phyloP scores from a whole-genome alignment of 106 monocot genomes.

The Dioscorea zingiberensis region DNA sequence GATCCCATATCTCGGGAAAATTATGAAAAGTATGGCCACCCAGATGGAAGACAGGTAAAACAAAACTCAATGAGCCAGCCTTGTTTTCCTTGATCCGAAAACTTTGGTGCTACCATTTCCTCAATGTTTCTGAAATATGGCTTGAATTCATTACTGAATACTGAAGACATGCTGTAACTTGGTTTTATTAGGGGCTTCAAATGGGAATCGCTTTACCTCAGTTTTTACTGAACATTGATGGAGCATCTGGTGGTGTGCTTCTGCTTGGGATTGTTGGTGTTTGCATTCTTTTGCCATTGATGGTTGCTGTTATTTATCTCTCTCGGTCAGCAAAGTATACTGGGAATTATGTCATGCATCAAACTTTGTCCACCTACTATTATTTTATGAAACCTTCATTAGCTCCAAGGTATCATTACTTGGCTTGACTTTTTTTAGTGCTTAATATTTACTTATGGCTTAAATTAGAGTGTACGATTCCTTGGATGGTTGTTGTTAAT shows the following conservation, averaged over 20 bases:
- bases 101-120: no score
- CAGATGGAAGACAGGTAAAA: slow-evolving; percentile 79
- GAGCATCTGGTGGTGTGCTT: slow-evolving; percentile 74
- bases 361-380: slow-evolving; percentile 77
- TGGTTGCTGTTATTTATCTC: slow-evolving; percentile 82
- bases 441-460: no score
- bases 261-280: slow-evolving; percentile 93
- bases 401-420: slow-evolving; percentile 58
- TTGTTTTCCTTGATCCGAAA: no score
- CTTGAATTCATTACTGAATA: no score
- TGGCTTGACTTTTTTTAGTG: no score
- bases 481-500: no score
- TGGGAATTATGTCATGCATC: slow-evolving; percentile 84
- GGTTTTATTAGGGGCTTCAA: slow-evolving; percentile 59
- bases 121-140: no score
- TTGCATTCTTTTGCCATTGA: slow-evolving; percentile 78
- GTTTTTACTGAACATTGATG: slow-evolving; percentile 76
- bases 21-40: slow-evolving; percentile 93
- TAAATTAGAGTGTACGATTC: no score
- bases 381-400: slow-evolving; percentile 85
- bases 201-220: slow-evolving; percentile 96
- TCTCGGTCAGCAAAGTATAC: slow-evolving; percentile 90
- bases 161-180: background rate
- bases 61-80: background rate
- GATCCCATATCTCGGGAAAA: slow-evolving; percentile 82